Evolutionary conservation across 2,329 filamentous ascomycete species (phyloP).

Genomic region (Calycina herbarum): DNA sequence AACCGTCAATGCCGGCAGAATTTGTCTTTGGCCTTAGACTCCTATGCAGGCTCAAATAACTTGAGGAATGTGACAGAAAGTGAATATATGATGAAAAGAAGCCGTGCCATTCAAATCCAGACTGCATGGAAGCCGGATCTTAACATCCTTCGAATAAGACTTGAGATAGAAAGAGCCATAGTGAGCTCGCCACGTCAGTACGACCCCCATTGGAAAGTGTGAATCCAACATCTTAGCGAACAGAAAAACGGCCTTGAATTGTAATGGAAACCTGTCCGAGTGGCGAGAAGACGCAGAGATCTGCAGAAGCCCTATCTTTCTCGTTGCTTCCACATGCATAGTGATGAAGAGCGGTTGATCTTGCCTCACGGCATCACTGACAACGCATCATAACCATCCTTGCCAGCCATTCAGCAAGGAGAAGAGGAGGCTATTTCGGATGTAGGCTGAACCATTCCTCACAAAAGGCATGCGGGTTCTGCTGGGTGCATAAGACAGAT

Average conservation of each 20-base stretch:
- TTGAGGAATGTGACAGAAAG: conserved; percentile 25
- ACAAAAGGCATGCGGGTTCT: conserved; percentile 23
- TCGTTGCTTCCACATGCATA: conserved; percentile 30
- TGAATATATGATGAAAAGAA: conserved; percentile 15
- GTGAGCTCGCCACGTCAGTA: conserved; percentile 37
- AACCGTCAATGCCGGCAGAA: conserved; percentile 11
- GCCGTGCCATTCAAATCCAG: conserved; percentile 23
- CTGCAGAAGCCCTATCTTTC: conserved; percentile 29
- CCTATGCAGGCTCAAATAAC: conserved; percentile 23
- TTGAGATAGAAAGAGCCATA: conserved; percentile 30
- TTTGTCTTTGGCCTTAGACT: conserved; percentile 12
- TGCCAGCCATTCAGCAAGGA: conserved; percentile 17
- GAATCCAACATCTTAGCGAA: conserved; percentile 28
- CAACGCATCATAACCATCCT: conserved; percentile 35
- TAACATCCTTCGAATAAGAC: conserved; percentile 26
- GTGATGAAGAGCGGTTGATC: conserved; percentile 29
- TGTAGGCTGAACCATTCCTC: conserved; percentile 20
- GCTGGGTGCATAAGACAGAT: conserved; percentile 26
- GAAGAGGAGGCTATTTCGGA: conserved; percentile 13
- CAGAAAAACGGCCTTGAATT: conserved; percentile 24
- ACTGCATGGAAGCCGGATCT: conserved; percentile 28
- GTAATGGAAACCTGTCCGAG: conserved; percentile 21
- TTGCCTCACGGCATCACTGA: conserved; percentile 28
- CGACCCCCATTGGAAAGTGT: conserved; percentile 28
- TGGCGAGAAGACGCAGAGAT: conserved; percentile 31